These are phyloP conservation scores for Cryptococcus sp. DNA, from an alignment of 1,284 basidiomycete genomes.

Conservation along the genomic window DNA sequence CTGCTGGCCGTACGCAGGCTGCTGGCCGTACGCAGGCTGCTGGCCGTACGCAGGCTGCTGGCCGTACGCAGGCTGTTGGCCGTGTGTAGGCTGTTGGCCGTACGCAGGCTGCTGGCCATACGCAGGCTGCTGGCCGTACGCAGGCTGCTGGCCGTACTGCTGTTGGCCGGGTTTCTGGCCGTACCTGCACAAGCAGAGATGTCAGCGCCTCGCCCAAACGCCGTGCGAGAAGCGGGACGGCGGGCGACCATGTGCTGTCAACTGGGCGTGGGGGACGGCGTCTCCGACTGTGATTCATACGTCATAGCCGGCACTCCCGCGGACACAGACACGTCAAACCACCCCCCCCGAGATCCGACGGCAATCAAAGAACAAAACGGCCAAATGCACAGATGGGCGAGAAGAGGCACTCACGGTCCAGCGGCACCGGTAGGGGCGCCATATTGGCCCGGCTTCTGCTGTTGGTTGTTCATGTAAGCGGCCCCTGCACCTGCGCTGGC, in stretches of 20 bases:
- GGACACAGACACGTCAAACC: no score
- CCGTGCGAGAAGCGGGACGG: background rate
- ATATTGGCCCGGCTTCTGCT: no score
- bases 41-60: no score
- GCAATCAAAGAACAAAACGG: no score
- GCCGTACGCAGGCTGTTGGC: slow-evolving; percentile 10
- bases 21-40: slow-evolving; percentile 7
- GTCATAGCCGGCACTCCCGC: no score
- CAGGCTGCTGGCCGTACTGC: slow-evolving; percentile 8
- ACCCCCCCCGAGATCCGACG: no score
- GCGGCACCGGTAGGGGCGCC: background rate
- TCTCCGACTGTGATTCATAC: background rate
- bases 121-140: slow-evolving; percentile 6
- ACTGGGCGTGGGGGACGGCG: background rate
- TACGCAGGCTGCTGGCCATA: slow-evolving; percentile 1
- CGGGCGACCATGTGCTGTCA: no score
- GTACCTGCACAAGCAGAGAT: slow-evolving; percentile 19
- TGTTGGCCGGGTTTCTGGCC: background rate
- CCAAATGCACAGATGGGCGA: no score
- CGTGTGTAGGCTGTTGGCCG: slow-evolving; percentile 2
- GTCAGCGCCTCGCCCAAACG: background rate
- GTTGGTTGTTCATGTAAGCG: background rate
- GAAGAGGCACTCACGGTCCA: background rate
- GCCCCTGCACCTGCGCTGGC: background rate
- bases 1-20: slow-evolving; percentile 10